Conservation (phyloP, 768 basidiomycete species). For the Calocera cornea region DNA sequence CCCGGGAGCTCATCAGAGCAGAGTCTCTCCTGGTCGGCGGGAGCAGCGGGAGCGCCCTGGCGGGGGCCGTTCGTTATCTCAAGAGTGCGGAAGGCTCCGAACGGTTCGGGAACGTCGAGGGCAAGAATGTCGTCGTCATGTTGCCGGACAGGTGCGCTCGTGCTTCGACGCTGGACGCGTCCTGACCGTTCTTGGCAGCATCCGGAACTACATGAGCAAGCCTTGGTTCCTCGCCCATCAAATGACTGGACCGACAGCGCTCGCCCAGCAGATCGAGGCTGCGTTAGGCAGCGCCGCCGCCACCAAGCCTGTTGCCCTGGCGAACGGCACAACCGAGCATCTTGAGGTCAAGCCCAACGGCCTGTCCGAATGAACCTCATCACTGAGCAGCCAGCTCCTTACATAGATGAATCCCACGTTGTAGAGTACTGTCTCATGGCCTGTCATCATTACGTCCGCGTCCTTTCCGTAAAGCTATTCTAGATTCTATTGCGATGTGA, state of each 20-base stretch:
- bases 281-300: background rate
- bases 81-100: conserved; percentile 50
- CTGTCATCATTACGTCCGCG: background rate
- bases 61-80: conserved; percentile 66
- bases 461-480: background rate
- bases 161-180: background rate
- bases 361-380: background rate
- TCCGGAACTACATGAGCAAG: conserved; percentile 91
- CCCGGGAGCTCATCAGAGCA: conserved; percentile 58
- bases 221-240: conserved; percentile 57
- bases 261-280: background rate
- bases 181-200: conserved; percentile 31
- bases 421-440: background rate
- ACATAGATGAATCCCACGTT: background rate
- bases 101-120: conserved; percentile 46
- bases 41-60: conserved; percentile 75
- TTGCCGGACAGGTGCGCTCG: conserved; percentile 73
- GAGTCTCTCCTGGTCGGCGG: conserved; percentile 91
- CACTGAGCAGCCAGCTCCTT: background rate
- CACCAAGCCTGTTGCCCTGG: background rate
- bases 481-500: background rate
- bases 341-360: background rate
- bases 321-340: background rate
- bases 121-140: conserved; percentile 77
- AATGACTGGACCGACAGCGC: background rate